Conservation (phyloP, 805 yeast species). For the Kazachstania viticola region DNA sequence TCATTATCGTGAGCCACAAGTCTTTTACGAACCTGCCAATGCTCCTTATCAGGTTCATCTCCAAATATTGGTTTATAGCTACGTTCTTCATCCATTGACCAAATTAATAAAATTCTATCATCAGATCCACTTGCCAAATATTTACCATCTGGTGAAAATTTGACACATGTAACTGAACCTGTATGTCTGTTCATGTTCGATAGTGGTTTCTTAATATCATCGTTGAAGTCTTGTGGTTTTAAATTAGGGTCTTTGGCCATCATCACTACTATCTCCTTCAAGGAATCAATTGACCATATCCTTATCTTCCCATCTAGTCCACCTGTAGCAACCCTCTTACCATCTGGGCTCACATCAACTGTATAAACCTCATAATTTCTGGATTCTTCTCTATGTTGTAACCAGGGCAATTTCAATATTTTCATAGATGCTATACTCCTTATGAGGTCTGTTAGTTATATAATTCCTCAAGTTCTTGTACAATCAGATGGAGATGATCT, state of each 20-base stretch:
- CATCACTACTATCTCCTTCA: conserved; percentile 29
- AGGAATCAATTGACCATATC: conserved; percentile 66
- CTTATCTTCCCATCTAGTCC: conserved; percentile 88
- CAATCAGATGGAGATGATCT: too few relatives aligned
- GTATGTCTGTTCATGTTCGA: conserved; percentile 92
- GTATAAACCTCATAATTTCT: conserved; percentile 79
- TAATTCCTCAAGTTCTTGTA: too few relatives aligned
- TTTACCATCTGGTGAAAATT: conserved; percentile 94
- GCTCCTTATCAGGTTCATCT: conserved; percentile 66
- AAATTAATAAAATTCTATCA: conserved; percentile 80
- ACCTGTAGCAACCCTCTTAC: conserved; percentile 80
- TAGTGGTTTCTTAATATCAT: conserved; percentile 38
- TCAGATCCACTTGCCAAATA: conserved; percentile 96
- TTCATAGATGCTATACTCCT: too few relatives aligned
- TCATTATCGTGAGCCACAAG: conserved; percentile 96
- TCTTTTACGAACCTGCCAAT: conserved; percentile 88
- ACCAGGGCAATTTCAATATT: conserved; percentile 61
- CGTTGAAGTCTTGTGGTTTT: conserved; percentile 6
- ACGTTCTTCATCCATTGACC: conserved; percentile 77
- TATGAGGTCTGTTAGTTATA: too few relatives aligned
- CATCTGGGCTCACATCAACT: conserved; percentile 70
- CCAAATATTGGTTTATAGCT: conserved; percentile 46
- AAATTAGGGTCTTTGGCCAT: conserved; percentile 3
- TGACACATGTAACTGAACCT: conserved; percentile 90
- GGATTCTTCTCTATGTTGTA: conserved; percentile 64